These are phyloP conservation scores for Pichia thaimueangensis DNA, from an alignment of 805 yeast species.

Conservation along the genomic window DNA sequence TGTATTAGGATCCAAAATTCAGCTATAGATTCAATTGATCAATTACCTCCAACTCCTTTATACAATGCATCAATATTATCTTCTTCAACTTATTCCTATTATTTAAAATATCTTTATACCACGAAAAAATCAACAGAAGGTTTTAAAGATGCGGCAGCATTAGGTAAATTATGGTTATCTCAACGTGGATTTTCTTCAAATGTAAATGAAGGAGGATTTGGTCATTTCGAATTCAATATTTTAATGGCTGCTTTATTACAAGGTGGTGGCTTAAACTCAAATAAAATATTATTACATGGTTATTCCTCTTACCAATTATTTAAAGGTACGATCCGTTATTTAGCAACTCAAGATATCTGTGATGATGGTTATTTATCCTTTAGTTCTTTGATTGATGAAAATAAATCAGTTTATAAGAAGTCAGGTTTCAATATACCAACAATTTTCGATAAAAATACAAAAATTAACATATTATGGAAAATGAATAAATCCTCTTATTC, in stretches of 20 bases:
- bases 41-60: conserved; percentile 70
- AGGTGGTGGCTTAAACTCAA: conserved; percentile 77
- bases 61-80: conserved; percentile 80
- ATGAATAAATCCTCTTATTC: conserved; percentile 65
- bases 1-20: conserved; percentile 61
- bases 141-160: conserved; percentile 77
- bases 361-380: conserved; percentile 61
- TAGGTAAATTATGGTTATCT: conserved; percentile 84
- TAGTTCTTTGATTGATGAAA: conserved; percentile 47
- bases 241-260: conserved; percentile 74
- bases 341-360: conserved; percentile 73
- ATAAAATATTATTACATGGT: conserved; percentile 74
- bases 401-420: conserved; percentile 38
- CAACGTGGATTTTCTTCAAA: conserved; percentile 77
- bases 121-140: conserved; percentile 71
- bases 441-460: conserved; percentile 67
- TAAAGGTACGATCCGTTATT: conserved; percentile 75
- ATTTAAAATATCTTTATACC: conserved; percentile 69
- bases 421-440: conserved; percentile 71
- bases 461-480: conserved; percentile 74
- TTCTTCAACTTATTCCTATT: conserved; percentile 60
- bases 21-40: conserved; percentile 17
- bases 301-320: conserved; percentile 90
- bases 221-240: conserved; percentile 82
- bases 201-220: conserved; percentile 70